phyloP scores from a whole-genome alignment of 2,329 filamentous ascomycete species.

The Eutypa lata region DNA sequence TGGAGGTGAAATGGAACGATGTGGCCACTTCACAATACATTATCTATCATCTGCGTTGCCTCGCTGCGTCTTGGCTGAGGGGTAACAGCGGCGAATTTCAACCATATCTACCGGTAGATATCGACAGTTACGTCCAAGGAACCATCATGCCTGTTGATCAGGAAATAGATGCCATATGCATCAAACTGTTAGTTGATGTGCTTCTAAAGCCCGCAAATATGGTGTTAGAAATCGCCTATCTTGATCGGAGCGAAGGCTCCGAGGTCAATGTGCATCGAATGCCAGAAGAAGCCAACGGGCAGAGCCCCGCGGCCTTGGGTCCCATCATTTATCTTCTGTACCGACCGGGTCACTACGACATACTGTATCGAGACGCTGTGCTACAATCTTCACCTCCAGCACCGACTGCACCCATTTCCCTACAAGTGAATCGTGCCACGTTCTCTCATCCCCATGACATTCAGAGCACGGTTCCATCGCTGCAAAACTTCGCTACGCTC shows the following conservation, averaged over 20 bases:
- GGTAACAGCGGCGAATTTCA: constrained; percentile 66
- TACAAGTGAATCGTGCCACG: constrained; percentile 53
- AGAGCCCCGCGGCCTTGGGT: constrained; percentile 40
- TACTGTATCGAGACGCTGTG: constrained; percentile 64
- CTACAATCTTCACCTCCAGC: constrained; percentile 19
- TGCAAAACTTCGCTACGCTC: constrained; percentile 40
- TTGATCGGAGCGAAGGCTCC: constrained; percentile 78
- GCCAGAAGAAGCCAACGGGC: constrained; percentile 49
- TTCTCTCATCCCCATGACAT: constrained; percentile 46
- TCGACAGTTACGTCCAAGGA: constrained; percentile 58
- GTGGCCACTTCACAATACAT: constrained; percentile 65
- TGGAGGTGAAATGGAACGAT: constrained; percentile 74
- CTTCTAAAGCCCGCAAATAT: constrained; percentile 77
- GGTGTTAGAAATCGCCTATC: constrained; percentile 82
- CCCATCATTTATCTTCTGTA: constrained; percentile 58
- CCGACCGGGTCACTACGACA: constrained; percentile 86
- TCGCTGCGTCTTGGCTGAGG: constrained; percentile 84
- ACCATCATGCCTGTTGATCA: constrained; percentile 71
- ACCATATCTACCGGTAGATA: constrained; percentile 64
- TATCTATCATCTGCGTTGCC: constrained; percentile 79
- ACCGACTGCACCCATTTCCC: constrained; percentile 25
- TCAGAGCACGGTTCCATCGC: constrained; percentile 33
- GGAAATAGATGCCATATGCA: constrained; percentile 89
- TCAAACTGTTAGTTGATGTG: constrained; percentile 73
- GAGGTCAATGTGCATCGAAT: constrained; percentile 71